phyloP scores from a whole-genome alignment of 768 basidiomycete species.

The Gymnopilus dilepis region DNA sequence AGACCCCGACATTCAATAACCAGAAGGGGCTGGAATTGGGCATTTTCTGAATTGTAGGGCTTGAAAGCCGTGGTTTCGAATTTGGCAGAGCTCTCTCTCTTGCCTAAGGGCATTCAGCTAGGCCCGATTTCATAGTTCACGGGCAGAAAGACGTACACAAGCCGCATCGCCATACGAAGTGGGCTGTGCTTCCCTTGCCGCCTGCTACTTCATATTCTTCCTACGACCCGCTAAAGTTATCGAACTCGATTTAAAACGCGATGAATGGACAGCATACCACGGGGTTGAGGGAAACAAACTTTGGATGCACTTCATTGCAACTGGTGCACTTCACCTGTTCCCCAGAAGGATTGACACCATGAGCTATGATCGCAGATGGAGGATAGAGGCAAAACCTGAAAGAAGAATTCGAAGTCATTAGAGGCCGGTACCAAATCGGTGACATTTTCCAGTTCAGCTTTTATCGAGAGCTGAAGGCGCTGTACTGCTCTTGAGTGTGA shows the following conservation, averaged over 20 bases:
- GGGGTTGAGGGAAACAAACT: conserved; percentile 73
- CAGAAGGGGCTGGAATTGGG: conserved; percentile 66
- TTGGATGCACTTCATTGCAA: conserved; percentile 80
- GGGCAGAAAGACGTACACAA: conserved; percentile 46
- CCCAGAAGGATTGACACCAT: conserved; percentile 26
- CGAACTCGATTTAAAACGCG: background rate
- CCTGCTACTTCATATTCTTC: conserved; percentile 69
- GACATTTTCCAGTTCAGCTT: conserved; percentile 82
- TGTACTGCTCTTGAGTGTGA: conserved; percentile 31
- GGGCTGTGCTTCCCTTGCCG: conserved; percentile 69
- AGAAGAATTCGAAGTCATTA: conserved; percentile 80
- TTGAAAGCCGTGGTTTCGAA: conserved; percentile 61
- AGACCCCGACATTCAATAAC: conserved; percentile 86
- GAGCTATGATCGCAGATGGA: conserved; percentile 9
- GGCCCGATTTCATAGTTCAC: background rate
- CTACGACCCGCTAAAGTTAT: conserved; percentile 45
- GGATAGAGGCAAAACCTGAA: conserved; percentile 73
- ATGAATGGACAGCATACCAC: conserved; percentile 41
- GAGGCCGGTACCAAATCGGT: conserved; percentile 69
- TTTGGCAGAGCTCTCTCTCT: conserved; percentile 82
- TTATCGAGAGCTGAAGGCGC: conserved; percentile 70
- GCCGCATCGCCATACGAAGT: conserved; percentile 85
- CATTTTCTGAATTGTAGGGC: conserved; percentile 67
- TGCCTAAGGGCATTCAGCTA: conserved; percentile 45
- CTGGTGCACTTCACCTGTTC: conserved; percentile 75